Conservation (phyloP, 2,329 filamentous ascomycete species). For the Sporothrix curviconia region DNA sequence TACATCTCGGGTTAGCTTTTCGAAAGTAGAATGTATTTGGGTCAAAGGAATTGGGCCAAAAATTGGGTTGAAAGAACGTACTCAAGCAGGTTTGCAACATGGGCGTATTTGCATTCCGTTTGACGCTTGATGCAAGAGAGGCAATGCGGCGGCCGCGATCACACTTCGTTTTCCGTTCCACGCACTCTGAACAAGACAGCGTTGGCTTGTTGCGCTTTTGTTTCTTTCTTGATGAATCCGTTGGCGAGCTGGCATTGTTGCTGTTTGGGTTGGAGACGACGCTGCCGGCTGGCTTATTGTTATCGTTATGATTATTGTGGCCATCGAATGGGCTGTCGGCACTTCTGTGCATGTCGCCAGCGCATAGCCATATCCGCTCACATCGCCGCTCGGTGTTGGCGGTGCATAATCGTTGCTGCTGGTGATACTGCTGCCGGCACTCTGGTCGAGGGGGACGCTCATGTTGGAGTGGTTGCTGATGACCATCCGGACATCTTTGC, state of each 20-base stretch:
- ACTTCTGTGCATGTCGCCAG: background rate
- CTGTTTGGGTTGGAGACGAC: background rate
- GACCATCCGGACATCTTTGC: conserved; percentile 16
- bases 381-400: conserved; percentile 12
- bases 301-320: too few relatives aligned
- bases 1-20: conserved; percentile 24
- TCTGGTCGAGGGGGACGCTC: conserved; percentile 9
- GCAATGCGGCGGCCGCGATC: conserved; percentile 66
- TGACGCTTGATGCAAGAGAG: conserved; percentile 68
- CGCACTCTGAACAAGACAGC: conserved; percentile 70
- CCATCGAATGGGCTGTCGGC: conserved; percentile 10
- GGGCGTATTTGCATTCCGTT: conserved; percentile 67
- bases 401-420: conserved; percentile 17
- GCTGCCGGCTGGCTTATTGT: background rate
- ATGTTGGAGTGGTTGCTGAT: conserved; percentile 14
- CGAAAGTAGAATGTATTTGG: background rate
- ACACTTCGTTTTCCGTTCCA: conserved; percentile 79
- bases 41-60: background rate
- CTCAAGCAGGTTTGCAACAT: conserved; percentile 71
- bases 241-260: conserved; percentile 21
- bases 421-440: conserved; percentile 15
- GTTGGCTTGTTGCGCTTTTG: conserved; percentile 83
- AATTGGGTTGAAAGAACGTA: conserved; percentile 37
- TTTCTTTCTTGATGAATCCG: conserved; percentile 54
- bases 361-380: background rate